Evolutionary conservation across 805 yeast genomes (phyloP).

Genomic region (Cyberlindnera samutprakarnensis): DNA sequence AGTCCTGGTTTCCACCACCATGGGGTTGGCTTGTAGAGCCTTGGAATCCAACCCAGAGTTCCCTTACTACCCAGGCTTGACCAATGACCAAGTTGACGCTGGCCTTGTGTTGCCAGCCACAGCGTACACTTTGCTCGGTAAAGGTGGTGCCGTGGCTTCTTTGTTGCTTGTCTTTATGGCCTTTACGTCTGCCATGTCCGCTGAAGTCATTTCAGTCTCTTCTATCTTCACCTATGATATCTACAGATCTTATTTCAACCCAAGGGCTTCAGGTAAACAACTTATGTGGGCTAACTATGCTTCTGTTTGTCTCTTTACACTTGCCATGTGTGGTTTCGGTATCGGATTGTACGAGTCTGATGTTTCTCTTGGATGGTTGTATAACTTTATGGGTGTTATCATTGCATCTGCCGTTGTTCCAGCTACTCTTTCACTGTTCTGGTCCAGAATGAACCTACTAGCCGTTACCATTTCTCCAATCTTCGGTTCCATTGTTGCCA

Average conservation of each 20-base stretch:
- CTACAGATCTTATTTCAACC: constrained; percentile 74
- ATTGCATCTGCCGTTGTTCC: constrained; percentile 85
- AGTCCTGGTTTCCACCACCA: constrained; percentile 69
- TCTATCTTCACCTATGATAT: constrained; percentile 82
- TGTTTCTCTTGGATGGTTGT: constrained; percentile 80
- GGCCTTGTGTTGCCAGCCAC: constrained; percentile 66
- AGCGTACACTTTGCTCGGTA: constrained; percentile 79
- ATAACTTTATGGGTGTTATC: constrained; percentile 84
- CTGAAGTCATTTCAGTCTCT: constrained; percentile 84
- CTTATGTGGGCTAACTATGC: constrained; percentile 38
- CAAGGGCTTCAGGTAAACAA: constrained; percentile 67
- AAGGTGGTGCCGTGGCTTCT: constrained; percentile 82
- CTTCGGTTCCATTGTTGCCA: constrained; percentile 65
- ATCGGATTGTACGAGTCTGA: constrained; percentile 77
- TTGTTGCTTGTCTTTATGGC: constrained; percentile 83
- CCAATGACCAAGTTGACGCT: constrained; percentile 64
- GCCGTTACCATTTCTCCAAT: constrained; percentile 78
- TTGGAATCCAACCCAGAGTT: constrained; percentile 62
- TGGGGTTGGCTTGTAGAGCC: constrained; percentile 81
- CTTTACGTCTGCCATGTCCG: constrained; percentile 86
- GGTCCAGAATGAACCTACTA: constrained; percentile 52
- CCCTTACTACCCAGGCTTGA: constrained; percentile 74
- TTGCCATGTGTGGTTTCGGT: constrained; percentile 74
- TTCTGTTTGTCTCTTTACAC: constrained; percentile 29
- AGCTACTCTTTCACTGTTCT: constrained; percentile 55